Evolutionary conservation across 106 monocot species (phyloP).

Genomic region (Chionographis japonica): DNA sequence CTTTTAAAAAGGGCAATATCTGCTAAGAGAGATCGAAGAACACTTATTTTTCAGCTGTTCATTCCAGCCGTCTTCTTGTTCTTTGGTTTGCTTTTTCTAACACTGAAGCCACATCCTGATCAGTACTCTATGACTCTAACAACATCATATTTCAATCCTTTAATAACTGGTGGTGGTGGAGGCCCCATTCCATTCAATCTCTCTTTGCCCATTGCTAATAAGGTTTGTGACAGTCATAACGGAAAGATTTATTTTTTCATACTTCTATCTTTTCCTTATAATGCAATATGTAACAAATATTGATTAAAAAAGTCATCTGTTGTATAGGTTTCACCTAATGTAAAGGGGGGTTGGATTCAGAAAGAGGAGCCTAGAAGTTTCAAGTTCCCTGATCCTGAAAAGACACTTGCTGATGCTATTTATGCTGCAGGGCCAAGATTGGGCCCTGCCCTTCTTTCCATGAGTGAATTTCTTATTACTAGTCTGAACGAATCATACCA

Average conservation of each 20-base stretch:
- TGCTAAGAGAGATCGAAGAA: conserved; percentile 71
- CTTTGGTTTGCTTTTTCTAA: conserved; percentile 67
- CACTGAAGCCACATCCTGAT: conserved; percentile 90
- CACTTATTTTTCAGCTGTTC: conserved; percentile 76
- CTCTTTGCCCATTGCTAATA: conserved; percentile 38
- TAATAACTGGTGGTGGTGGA: conserved; percentile 73
- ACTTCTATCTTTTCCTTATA: background rate
- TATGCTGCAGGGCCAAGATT: conserved; percentile 59
- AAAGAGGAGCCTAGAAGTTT: conserved; percentile 54
- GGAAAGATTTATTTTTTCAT: background rate
- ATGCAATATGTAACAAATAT: background rate
- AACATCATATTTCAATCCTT: conserved; percentile 85
- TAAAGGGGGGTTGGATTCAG: conserved; percentile 89
- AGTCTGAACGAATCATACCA: conserved; percentile 92
- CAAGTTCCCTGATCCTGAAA: conserved; percentile 67
- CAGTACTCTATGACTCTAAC: conserved; percentile 59
- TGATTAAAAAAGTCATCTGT: no score
- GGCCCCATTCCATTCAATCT: conserved; percentile 92
- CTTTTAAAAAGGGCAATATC: conserved; percentile 67
- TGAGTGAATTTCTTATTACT: conserved; percentile 90
- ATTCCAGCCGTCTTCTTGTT: conserved; percentile 74
- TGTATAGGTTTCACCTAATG: conserved; percentile 58
- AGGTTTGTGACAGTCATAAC: conserved; percentile 27
- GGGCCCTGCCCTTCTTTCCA: conserved; percentile 69
- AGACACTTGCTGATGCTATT: conserved; percentile 67